Evolutionary conservation across 352 stramenopile genomes (phyloP).

Genomic region (Globisporangium uncinulatum): DNA sequence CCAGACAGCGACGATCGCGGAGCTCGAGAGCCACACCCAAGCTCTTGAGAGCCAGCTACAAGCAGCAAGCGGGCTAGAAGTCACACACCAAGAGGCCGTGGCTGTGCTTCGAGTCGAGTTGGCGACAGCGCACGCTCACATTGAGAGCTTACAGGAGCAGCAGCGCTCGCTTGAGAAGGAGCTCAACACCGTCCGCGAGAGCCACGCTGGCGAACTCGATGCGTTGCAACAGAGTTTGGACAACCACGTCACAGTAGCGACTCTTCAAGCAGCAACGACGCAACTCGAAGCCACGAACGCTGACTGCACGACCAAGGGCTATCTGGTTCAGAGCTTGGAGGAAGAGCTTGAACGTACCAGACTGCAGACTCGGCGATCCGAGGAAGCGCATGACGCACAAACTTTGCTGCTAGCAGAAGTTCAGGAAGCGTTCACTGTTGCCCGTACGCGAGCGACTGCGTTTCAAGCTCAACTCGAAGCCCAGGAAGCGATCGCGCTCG

Average conservation of each 20-base stretch:
- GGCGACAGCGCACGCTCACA: background rate
- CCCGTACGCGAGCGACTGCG: background rate
- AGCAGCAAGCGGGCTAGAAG: no score
- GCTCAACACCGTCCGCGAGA: background rate
- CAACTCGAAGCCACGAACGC: background rate
- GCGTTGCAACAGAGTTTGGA: background rate
- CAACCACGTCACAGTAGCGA: background rate
- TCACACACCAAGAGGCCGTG: no score
- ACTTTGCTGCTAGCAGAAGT: constrained; percentile 2
- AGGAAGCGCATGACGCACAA: constrained; percentile 5
- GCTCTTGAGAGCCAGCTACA: background rate
- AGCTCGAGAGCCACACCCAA: background rate
- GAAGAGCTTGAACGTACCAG: background rate
- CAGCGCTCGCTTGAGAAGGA: background rate
- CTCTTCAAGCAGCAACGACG: background rate
- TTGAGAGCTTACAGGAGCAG: background rate
- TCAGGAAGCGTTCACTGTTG: background rate
- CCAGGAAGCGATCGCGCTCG: background rate
- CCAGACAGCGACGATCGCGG: background rate
- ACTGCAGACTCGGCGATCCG: background rate
- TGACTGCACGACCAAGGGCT: background rate
- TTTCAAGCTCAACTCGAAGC: background rate
- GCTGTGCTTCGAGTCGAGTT: background rate
- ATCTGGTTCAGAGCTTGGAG: background rate
- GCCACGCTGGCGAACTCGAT: background rate